Evolutionary conservation across 305 asterid genomes (phyloP).

Genomic region (Withania somnifera): DNA sequence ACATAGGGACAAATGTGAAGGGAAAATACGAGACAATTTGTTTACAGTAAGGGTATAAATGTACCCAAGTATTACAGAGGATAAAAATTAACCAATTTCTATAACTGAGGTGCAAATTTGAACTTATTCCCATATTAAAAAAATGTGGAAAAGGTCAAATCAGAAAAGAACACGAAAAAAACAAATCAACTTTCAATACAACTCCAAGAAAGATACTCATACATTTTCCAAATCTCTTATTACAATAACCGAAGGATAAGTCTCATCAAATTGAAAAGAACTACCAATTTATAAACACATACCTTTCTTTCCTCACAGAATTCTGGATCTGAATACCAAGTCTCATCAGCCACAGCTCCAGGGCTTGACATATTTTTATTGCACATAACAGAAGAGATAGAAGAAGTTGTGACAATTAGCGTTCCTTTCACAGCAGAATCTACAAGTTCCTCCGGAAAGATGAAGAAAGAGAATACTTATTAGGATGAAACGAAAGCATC

Average conservation of each 20-base stretch:
- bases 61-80: not conserved
- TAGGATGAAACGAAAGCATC: too few relatives aligned
- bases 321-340: constrained; percentile 31
- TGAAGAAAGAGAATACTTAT: not conserved
- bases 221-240: not conserved
- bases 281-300: not conserved
- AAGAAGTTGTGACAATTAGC: constrained; percentile 27
- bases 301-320: constrained; percentile 25
- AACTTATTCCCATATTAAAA: not conserved
- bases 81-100: not conserved
- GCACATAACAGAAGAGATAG: constrained; percentile 9
- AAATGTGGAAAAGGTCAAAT: not conserved
- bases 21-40: not conserved
- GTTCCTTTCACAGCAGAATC: constrained; percentile 37
- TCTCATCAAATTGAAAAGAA: too few relatives aligned
- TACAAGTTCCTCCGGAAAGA: constrained; percentile 18
- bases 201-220: not conserved
- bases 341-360: constrained; percentile 20
- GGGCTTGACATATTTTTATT: not conserved
- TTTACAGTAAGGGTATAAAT: not conserved
- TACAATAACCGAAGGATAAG: not conserved
- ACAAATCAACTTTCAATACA: not conserved
- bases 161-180: not conserved
- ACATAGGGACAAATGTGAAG: not conserved
- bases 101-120: not conserved